Evolutionary conservation across 2,329 filamentous ascomycete species (phyloP).

Genomic region (Colletotrichum musicola): DNA sequence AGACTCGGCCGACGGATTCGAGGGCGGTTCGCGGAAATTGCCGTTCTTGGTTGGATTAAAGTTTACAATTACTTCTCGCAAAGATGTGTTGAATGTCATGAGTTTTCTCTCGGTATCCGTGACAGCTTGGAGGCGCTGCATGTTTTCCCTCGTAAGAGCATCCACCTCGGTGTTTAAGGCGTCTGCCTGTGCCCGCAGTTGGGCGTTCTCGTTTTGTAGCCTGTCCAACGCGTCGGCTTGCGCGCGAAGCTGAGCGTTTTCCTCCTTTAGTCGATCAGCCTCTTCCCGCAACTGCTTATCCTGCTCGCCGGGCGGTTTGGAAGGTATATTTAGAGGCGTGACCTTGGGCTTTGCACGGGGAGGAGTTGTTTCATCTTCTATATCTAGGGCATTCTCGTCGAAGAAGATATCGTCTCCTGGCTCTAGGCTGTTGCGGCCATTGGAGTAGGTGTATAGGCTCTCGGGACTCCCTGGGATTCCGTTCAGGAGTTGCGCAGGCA

Average conservation of each 20-base stretch:
- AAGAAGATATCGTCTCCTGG: constrained; percentile 73
- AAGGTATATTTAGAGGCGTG: constrained; percentile 67
- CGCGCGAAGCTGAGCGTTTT: constrained; percentile 55
- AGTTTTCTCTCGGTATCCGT: constrained; percentile 74
- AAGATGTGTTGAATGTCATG: constrained; percentile 74
- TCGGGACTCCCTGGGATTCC: constrained; percentile 81
- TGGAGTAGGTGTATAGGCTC: constrained; percentile 78
- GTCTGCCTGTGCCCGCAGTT: constrained; percentile 50
- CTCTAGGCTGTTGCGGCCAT: constrained; percentile 70
- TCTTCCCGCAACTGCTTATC: constrained; percentile 63
- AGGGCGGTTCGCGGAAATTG: constrained; percentile 59
- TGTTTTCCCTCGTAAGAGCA: constrained; percentile 50
- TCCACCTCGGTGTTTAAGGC: constrained; percentile 52
- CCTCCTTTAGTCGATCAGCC: constrained; percentile 60
- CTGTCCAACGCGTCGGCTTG: constrained; percentile 49
- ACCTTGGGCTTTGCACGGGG: constrained; percentile 53
- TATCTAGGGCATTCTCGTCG: constrained; percentile 78
- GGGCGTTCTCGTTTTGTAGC: constrained; percentile 47
- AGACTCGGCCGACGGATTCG: constrained; percentile 2
- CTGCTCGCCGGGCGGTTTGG: constrained; percentile 69
- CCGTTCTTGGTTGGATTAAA: constrained; percentile 69
- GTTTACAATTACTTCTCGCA: constrained; percentile 76
- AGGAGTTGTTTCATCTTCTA: constrained; percentile 55
- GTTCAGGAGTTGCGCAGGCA: constrained; percentile 54
- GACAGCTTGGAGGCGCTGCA: constrained; percentile 63